Evolutionary conservation across 2,329 filamentous ascomycete species (phyloP).

Genomic region (Rhynchosporium agropyri): DNA sequence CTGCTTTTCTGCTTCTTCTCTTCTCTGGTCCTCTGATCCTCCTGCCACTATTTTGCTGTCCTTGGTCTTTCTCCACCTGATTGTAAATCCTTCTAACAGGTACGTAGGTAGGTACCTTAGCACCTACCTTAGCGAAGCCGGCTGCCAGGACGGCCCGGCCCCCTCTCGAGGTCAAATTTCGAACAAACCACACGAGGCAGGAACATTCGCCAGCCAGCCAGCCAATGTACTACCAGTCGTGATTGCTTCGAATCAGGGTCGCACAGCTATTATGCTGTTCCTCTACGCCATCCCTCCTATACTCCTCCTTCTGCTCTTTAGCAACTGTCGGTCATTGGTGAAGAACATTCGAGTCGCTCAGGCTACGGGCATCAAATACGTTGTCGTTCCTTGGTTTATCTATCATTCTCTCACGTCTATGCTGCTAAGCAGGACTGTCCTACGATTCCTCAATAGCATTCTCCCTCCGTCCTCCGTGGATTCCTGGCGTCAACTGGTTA

Average conservation of each 20-base stretch:
- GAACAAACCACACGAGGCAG: not conserved
- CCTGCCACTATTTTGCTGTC: not conserved
- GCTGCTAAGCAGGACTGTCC: conserved; percentile 20
- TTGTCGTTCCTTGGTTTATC: conserved; percentile 28
- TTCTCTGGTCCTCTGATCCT: no score
- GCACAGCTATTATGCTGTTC: conserved; percentile 15
- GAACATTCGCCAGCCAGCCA: conserved; percentile 9
- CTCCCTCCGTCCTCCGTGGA: conserved; percentile 17
- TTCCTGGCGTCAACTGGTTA: conserved; percentile 26
- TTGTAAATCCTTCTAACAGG: no score
- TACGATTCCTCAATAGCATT: conserved; percentile 20
- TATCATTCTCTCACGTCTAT: conserved; percentile 25
- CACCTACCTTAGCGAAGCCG: conserved; percentile 1
- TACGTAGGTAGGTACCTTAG: no score
- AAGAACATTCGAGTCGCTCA: conserved; percentile 21
- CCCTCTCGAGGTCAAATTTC: not conserved
- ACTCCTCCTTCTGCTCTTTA: conserved; percentile 2
- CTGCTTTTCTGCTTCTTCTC: not conserved
- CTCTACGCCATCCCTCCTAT: conserved; percentile 8
- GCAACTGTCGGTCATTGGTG: conserved; percentile 4
- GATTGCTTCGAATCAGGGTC: not conserved
- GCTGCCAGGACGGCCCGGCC: conserved; percentile 4
- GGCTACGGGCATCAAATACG: conserved; percentile 25
- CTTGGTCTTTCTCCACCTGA: conserved; percentile 4
- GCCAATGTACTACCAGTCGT: conserved; percentile 6